Evolutionary conservation across 2,329 filamentous ascomycete species (phyloP), one percentile per base, ranked within the genome.

Genomic region (Biscogniauxia marginata): DNA sequence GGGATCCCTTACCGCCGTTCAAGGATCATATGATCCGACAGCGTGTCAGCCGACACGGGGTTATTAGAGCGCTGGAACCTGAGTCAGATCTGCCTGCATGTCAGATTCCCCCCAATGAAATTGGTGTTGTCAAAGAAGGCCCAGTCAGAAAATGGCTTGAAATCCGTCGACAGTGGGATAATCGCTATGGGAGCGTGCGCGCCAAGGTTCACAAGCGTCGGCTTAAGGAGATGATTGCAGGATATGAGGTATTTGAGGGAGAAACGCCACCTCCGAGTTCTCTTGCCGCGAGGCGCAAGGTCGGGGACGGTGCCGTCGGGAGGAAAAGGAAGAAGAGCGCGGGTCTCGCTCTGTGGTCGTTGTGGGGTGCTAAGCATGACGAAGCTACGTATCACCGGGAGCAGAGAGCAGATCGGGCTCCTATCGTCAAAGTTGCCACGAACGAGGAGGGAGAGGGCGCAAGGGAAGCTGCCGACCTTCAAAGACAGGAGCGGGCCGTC

Each of bases 21-120:
- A 81, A 84, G 52, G 80, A 88, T 57, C 87, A 96, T 71, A 97
- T 98, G 93, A 93, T 99, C 59, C 88, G 95, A 7, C 92, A 99
- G 71, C 81, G 89, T 23, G 87, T 98, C 19, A 89, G 90, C 58
- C 81, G 89, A 1, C 85, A 93, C 67, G 95, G 95, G 4, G 79
- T 82, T 11, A 86, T 93, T 20, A 85, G 87, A 56, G 81, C 85
- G 0, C 79, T 99, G 4, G 80, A 84, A 0, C 79, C 85, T 0
- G 79, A 85, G 19, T 76, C 80, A 0, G 83, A 90, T 3, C 79
- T 96, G 0, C 79, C 84, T 0, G 89, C 63, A 62, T 96, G 73
- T 74, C 85, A 64, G 18, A 75, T 96, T 19, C 75, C 83, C 1
- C 76, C 81, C 1, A 77, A 81, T 5, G 81, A 88, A 0, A 82